These are phyloP conservation scores for Opeltia flavorubescens DNA, from an alignment of 495 filamentous ascomycete genomes.

Conservation along the genomic window DNA sequence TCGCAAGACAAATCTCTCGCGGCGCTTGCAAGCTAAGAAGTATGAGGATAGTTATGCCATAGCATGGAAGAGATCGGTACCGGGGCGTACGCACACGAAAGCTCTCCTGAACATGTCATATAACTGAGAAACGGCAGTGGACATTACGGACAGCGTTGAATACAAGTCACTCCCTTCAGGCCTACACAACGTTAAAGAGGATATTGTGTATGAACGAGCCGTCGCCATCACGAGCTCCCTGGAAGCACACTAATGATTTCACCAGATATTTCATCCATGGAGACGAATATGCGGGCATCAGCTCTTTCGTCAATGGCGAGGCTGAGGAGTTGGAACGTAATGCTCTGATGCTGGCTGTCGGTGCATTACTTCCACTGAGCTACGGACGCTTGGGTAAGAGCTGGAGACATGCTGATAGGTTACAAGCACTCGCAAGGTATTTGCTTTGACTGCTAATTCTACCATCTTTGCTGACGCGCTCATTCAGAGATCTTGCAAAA, in stretches of 20 bases:
- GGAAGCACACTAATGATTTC: background rate
- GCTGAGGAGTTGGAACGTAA: slow-evolving; percentile 66
- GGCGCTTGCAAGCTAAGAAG: slow-evolving; percentile 11
- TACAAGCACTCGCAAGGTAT: slow-evolving; percentile 63
- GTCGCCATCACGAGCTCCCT: background rate
- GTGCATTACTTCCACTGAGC: slow-evolving; percentile 71
- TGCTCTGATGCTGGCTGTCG: slow-evolving; percentile 85
- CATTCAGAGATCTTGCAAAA: slow-evolving; percentile 33
- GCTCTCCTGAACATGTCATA: too few species aligned
- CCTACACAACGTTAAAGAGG: slow-evolving; percentile 73
- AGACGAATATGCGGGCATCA: slow-evolving; percentile 67
- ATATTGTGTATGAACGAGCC: slow-evolving; percentile 51
- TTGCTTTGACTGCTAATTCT: slow-evolving; percentile 9
- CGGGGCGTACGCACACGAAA: slow-evolving; percentile 33
- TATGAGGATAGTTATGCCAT: slow-evolving; percentile 50
- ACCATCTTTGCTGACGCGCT: slow-evolving; percentile 1
- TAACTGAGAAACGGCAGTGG: slow-evolving; percentile 31
- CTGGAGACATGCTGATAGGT: slow-evolving; percentile 70
- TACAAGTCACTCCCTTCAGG: slow-evolving; percentile 92
- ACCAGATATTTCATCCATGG: slow-evolving; percentile 75
- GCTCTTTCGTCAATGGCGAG: slow-evolving; percentile 79
- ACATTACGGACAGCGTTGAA: slow-evolving; percentile 80
- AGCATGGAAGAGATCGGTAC: slow-evolving; percentile 62
- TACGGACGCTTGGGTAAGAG: slow-evolving; percentile 76
- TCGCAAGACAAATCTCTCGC: background rate